Evolutionary conservation across 1,139 yeast species (phyloP), one percentile per base, ranked within the genome.

Genomic region (Blastobotrys persicus): DNA sequence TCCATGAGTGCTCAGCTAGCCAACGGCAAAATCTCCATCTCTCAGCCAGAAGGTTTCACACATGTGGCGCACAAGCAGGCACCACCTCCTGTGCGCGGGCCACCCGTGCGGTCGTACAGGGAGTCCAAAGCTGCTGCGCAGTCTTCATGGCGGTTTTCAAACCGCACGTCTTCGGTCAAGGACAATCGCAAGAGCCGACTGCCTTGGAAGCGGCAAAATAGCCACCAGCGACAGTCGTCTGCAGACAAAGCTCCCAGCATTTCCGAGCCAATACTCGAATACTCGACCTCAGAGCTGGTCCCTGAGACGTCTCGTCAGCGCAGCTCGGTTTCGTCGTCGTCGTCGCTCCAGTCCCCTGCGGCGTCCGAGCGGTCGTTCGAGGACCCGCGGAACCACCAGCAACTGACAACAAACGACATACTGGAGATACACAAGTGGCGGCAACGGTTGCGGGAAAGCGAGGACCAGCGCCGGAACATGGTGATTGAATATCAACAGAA

Each of bases 401-500:
- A 19, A 7, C 14, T 37, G 28, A 37, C 41, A 9, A 37, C 41
- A 3, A 17, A 19, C 11, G 41, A 37, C 28, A 19, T 37, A 9
- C 41, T 37, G 11, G 56, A 55, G 19, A 39, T 55, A 0, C 42
- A 50, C 6, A 59, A 58, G 31, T 53, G 60, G 33, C 44, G 56
- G 28, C 53, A 49, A 28, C 56, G 56, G 42, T 53, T 63, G 23
- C 53, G 61, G 32, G 61, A 59, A 42, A 49, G 61, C 12, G 65
- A 63, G 28, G 65, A 62, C 12, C 56, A 56, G 38, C 55, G 63
- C 11, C 52, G 63, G 3, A 51, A 51, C 26, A 39, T 56, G 33
- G 52, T 63, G 48, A 47, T 60, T n/a, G 65, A 63, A 32, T 62
- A 61, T 51, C 64, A 62, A 50, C 58, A 60, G 40, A 63, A 61